Evolutionary conservation across 225 moss, liverwort and hornwort species (phyloP).

Genomic region (Takakia lepidozioides): DNA sequence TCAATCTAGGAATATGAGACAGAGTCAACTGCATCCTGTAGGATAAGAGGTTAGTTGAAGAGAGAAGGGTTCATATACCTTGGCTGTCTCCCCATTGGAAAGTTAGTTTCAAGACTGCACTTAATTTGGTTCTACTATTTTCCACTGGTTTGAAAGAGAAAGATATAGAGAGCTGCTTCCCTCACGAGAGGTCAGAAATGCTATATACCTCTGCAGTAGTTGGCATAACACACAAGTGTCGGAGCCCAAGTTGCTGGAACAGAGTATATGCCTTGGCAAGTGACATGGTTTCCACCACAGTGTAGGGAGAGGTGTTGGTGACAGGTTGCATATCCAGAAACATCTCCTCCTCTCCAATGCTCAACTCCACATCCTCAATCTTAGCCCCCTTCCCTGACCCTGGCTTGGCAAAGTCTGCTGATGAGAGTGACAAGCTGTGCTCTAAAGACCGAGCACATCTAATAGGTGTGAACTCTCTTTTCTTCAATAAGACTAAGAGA

Average conservation of each 20-base stretch:
- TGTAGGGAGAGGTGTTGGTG: constrained; percentile 44
- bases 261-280: constrained; percentile 43
- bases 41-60: no score
- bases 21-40: no score
- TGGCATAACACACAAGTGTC: constrained; percentile 40
- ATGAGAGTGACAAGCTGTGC: constrained; percentile 5
- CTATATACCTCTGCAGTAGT: constrained; percentile 2
- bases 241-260: constrained; percentile 42
- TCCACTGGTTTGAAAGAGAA: no score
- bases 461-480: constrained; percentile 14
- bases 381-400: constrained; percentile 16
- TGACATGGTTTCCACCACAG: constrained; percentile 47
- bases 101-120: no score
- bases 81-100: no score
- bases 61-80: no score
- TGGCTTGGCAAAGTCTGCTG: constrained; percentile 31
- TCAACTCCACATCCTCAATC: constrained; percentile 14
- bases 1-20: no score
- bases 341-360: constrained; percentile 22
- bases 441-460: not conserved
- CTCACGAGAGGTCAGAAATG: no score
- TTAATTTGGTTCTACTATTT: no score
- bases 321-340: constrained; percentile 34
- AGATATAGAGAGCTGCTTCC: no score
- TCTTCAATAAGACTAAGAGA: constrained; percentile 33